Evolutionary conservation across 2,329 filamentous ascomycete genomes (phyloP).

Genomic region (Cadophora luteo-olivacea): DNA sequence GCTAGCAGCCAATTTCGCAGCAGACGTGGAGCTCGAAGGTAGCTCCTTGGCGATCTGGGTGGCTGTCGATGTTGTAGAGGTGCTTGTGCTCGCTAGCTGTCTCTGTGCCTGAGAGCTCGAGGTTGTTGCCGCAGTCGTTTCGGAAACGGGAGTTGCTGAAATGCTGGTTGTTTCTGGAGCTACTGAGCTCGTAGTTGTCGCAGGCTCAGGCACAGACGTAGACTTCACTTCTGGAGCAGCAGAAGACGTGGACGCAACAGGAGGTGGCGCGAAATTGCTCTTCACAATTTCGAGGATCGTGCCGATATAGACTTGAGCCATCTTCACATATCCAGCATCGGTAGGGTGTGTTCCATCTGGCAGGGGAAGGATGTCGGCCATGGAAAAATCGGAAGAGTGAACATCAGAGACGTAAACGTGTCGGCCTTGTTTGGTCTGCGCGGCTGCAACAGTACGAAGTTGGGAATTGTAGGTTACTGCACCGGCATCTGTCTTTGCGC

Average conservation of each 20-base stretch:
- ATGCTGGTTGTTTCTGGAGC: background rate
- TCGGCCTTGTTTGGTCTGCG: constrained; percentile 8
- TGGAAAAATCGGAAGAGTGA: constrained; percentile 10
- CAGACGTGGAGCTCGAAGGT: background rate
- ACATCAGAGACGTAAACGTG: constrained; percentile 20
- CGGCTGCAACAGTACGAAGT: constrained; percentile 4
- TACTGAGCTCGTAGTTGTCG: background rate
- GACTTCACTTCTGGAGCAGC: background rate
- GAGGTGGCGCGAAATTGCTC: constrained; percentile 3
- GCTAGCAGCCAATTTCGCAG: background rate
- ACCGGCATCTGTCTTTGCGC: background rate
- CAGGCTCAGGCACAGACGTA: background rate
- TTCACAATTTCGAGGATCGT: background rate
- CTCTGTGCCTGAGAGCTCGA: background rate
- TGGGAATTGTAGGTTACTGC: background rate
- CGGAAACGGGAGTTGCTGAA: background rate
- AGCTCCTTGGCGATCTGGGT: constrained; percentile 1
- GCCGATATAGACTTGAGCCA: constrained; percentile 10
- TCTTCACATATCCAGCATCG: constrained; percentile 12
- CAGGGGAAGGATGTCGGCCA: constrained; percentile 2
- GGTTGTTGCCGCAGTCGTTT: background rate
- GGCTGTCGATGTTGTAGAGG: background rate
- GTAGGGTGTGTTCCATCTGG: constrained; percentile 15
- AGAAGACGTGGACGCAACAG: background rate
- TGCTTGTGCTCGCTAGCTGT: background rate